Evolutionary conservation across 2,329 filamentous ascomycete genomes (phyloP).

Genomic region (Atkinsonella hypoxylon): DNA sequence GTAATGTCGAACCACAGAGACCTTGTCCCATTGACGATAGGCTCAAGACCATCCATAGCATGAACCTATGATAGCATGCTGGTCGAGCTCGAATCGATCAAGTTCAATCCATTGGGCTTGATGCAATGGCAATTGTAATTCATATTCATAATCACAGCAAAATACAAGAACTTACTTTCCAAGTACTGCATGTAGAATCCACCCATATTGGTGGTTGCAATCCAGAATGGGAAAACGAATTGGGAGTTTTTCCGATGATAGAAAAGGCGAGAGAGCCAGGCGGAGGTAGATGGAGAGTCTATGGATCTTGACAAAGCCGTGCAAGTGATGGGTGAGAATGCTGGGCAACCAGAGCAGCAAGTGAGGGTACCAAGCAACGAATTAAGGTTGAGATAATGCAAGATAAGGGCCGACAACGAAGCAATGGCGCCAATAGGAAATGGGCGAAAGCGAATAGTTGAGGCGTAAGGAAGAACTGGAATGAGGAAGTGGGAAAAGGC

Average conservation of each 20-base stretch:
- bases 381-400: slow-evolving; percentile 1
- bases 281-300: slow-evolving; percentile 7
- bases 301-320: slow-evolving; percentile 7
- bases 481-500: slow-evolving; percentile 5
- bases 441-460: slow-evolving; percentile 17
- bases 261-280: slow-evolving; percentile 6
- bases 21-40: neutral
- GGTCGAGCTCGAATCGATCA: too few relatives aligned
- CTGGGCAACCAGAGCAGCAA: neutral
- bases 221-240: slow-evolving; percentile 13
- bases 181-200: slow-evolving; percentile 64
- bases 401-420: slow-evolving; percentile 19
- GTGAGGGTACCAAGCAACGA: neutral
- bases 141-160: neutral
- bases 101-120: too few relatives aligned
- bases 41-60: neutral
- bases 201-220: slow-evolving; percentile 35
- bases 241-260: slow-evolving; percentile 2
- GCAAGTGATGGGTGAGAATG: neutral
- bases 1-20: neutral
- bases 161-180: slow-evolving; percentile 48
- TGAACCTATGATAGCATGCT: too few relatives aligned
- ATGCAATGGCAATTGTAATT: too few relatives aligned
- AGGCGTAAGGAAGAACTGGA: slow-evolving; percentile 3
- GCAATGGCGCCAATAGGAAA: slow-evolving; percentile 41